A percentile compares a stretch with the other conserved stretches of the same genome.
Evolutionary conservation across 257 asterid species (phyloP).

Genomic region (Salvia hispanica): DNA sequence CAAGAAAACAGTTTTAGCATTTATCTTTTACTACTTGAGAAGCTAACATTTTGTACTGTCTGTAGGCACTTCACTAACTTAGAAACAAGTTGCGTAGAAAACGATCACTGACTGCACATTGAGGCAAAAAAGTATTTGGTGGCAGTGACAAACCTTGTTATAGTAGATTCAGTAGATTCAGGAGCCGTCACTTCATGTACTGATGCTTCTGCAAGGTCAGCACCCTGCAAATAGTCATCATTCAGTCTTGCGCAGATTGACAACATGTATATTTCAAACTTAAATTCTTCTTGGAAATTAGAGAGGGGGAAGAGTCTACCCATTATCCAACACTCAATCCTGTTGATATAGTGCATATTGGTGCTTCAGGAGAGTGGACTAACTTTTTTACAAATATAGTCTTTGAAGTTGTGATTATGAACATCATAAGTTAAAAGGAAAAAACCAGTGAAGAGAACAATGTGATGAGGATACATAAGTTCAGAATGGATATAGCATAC

Average conservation of each 20-base stretch:
- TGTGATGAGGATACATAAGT: not conserved
- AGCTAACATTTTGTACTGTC: no score
- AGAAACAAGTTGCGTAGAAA: not conserved
- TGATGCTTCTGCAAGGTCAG: slow-evolving; percentile 41
- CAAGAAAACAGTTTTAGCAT: not conserved
- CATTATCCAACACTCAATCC: slow-evolving; percentile 2
- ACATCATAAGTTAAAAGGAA: slow-evolving; percentile 4
- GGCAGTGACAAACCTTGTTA: slow-evolving; percentile 41
- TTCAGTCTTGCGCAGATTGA: slow-evolving; percentile 33
- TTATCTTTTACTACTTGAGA: not conserved
- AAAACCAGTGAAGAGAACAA: not conserved
- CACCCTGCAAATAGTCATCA: slow-evolving; percentile 32
- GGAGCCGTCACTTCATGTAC: slow-evolving; percentile 36
- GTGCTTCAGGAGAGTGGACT: not conserved
- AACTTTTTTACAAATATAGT: no score
- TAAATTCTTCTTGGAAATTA: slow-evolving; percentile 15
- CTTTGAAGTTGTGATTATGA: not conserved
- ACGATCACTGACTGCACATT: no score
- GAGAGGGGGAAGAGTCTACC: not conserved
- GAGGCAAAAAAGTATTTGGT: slow-evolving; percentile 17
- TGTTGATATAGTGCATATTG: not conserved
- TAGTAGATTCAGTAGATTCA: slow-evolving; percentile 33
- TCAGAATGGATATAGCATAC: not conserved
- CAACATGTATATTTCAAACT: slow-evolving; percentile 32
- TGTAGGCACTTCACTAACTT: not conserved